Percentiles rank a stretch among this genome's conserved stretches.
Conservation (phyloP, 2,329 filamentous ascomycete genomes). For the Diaporthe humulicola region DNA sequence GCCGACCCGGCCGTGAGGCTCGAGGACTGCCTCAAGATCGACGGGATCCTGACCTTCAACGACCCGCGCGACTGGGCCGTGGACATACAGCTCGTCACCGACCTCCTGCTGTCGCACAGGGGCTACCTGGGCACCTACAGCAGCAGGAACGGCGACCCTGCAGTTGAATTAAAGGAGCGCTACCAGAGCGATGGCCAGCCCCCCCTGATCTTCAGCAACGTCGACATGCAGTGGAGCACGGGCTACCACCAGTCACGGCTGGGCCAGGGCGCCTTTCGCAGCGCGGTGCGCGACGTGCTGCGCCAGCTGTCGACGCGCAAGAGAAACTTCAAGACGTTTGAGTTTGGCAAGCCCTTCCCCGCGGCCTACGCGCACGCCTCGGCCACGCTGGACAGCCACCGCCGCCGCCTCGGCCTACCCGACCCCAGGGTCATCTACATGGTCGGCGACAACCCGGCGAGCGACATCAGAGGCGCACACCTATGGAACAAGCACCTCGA, state of each 20-base stretch:
- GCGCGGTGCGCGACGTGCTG: slow-evolving; percentile 70
- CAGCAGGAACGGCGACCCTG: slow-evolving; percentile 73
- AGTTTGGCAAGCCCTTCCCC: slow-evolving; percentile 83
- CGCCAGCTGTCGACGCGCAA: slow-evolving; percentile 63
- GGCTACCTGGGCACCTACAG: slow-evolving; percentile 88
- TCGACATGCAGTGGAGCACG: slow-evolving; percentile 91
- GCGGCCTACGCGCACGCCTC: slow-evolving; percentile 89
- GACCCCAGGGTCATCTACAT: slow-evolving; percentile 85
- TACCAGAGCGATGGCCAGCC: slow-evolving; percentile 89
- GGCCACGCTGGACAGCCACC: slow-evolving; percentile 73
- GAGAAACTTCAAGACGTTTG: slow-evolving; percentile 50
- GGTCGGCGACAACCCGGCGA: slow-evolving; percentile 92
- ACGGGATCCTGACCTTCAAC: slow-evolving; percentile 94
- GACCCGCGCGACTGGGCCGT: slow-evolving; percentile 97
- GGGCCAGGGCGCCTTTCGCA: slow-evolving; percentile 91
- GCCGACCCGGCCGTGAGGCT: slow-evolving; percentile 40
- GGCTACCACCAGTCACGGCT: slow-evolving; percentile 87
- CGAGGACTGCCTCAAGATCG: slow-evolving; percentile 76
- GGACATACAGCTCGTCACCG: slow-evolving; percentile 86
- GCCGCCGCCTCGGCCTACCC: background rate
- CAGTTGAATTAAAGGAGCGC: slow-evolving; percentile 75
- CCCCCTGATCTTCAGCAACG: slow-evolving; percentile 87
- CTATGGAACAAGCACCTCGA: slow-evolving; percentile 68
- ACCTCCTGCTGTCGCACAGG: slow-evolving; percentile 82
- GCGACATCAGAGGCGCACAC: slow-evolving; percentile 91